Base-by-base conservation (phyloP, 148 eudicot species). In the Pouteria glomerata region DNA sequence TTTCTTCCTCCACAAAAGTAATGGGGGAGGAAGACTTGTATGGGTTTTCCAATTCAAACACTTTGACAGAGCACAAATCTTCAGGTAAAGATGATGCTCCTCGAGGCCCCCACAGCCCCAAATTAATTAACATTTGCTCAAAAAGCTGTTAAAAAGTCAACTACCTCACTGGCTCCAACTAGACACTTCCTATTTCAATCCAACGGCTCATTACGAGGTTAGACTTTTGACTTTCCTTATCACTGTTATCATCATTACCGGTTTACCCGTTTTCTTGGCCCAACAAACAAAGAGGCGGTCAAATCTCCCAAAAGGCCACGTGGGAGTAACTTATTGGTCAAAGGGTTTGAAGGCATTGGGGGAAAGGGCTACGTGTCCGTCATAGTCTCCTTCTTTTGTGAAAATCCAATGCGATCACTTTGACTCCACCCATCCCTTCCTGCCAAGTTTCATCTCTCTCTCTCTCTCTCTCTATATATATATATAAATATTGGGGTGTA, bases 171-270 rank as follows among this genome's bases (percentile, higher is more conserved):
- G 84, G 74, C 81, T n/a, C 79, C 76, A 75, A 78, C 79, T 76
- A 59, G 66, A 74, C 75, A 41, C 47, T 4, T 47, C 19, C 24
- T 29, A 34, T 58, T 29, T 66, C 7, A 44, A 81, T 79, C 83
- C 78, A 83, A 81, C 85, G 83, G 80, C 75, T 75, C 71, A 76
- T 76, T 73, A 68, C 41, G n/a, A n/a, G n/a, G n/a, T n/a, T n/a
- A 14, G 1, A 62, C 78, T 67, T 83, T 79, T 84, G 87, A 84
- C 87, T n/a, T n/a, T n/a, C n/a, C n/a, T n/a, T n/a, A n/a, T n/a
- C n/a, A n/a, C n/a, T n/a, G n/a, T n/a, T n/a, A n/a, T 60, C 55
- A 60, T 64, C 70, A 74, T 58, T 59, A 78, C 78, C 55, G 48
- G 66, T 64, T 61, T 41, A 61, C 62, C 76, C 61, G 77, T 41